Percentiles rank a stretch among this genome's conserved stretches.
phyloP scores from a whole-genome alignment of 345 rosid species.

The Anastatica hierochuntica region DNA sequence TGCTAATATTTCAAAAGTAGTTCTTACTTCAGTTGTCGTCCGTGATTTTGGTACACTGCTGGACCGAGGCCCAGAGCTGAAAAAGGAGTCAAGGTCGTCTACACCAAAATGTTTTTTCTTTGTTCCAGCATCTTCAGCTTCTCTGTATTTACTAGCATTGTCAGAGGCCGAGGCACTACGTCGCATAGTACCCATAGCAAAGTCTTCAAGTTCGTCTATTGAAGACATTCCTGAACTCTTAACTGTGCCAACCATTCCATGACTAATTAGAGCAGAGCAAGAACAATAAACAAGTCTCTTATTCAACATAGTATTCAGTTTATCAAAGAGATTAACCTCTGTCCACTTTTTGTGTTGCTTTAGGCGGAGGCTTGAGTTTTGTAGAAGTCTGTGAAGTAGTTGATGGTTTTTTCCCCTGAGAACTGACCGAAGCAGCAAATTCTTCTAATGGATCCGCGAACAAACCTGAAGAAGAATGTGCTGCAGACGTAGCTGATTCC shows the following conservation, averaged over 20 bases:
- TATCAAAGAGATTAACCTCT: conserved; percentile 36
- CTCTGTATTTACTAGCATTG: conserved; percentile 33
- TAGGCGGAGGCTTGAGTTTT: conserved; percentile 58
- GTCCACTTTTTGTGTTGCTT: conserved; percentile 46
- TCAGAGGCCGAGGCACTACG: conserved; percentile 26
- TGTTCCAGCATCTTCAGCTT: conserved; percentile 40
- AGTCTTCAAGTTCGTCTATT: conserved; percentile 67
- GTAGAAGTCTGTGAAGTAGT: conserved; percentile 27
- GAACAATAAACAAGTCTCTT: not conserved
- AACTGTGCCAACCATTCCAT: conserved; percentile 31
- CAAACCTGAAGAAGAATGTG: conserved; percentile 27
- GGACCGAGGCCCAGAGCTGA: conserved; percentile 41
- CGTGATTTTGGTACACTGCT: conserved; percentile 71
- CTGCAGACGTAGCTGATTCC: conserved; percentile 38
- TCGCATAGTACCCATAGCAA: conserved; percentile 45
- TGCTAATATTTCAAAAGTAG: not conserved
- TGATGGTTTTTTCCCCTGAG: conserved; percentile 25
- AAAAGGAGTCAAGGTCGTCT: conserved; percentile 63
- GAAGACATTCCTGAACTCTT: conserved; percentile 40
- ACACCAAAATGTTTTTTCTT: conserved; percentile 31
- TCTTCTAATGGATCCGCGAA: conserved; percentile 52
- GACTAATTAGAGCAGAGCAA: conserved; percentile 7
- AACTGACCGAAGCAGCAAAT: conserved; percentile 34
- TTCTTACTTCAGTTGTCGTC: conserved; percentile 41
- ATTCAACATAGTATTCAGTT: not conserved